Conservation (phyloP, 1,284 basidiomycete genomes). For the Ceratobasidium sp. region DNA sequence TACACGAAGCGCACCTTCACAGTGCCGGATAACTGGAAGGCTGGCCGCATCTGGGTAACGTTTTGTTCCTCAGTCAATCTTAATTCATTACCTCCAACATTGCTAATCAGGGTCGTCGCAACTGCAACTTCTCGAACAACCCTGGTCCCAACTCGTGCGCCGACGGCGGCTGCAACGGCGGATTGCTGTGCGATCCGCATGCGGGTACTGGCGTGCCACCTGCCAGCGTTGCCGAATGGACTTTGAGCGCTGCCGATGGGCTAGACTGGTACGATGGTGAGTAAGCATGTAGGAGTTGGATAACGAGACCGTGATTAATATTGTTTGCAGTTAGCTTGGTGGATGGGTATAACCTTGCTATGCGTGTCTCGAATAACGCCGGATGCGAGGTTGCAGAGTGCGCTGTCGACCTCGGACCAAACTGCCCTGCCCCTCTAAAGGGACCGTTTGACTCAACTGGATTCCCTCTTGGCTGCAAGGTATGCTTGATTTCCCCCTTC, state of each 20-base stretch:
- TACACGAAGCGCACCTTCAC: conserved; percentile 55
- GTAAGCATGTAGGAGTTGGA: not conserved
- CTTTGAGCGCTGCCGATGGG: conserved; percentile 44
- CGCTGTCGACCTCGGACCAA: conserved; percentile 47
- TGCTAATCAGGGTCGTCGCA: conserved; percentile 55
- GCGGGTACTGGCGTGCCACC: conserved; percentile 52
- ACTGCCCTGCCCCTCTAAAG: conserved; percentile 48
- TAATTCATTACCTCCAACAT: too few species aligned
- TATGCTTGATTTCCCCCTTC: not conserved
- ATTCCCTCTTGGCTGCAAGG: conserved; percentile 51
- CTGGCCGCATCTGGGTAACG: conserved; percentile 58
- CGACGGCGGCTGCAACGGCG: conserved; percentile 49
- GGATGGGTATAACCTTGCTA: conserved; percentile 54
- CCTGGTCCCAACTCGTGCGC: conserved; percentile 50
- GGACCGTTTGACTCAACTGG: conserved; percentile 48
- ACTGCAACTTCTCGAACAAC: conserved; percentile 59
- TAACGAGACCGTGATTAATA: not conserved
- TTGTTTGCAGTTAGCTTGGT: conserved; percentile 50
- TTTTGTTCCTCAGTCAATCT: too few species aligned
- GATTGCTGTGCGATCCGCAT: conserved; percentile 48
- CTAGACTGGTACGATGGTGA: conserved; percentile 51
- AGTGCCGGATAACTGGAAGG: conserved; percentile 59
- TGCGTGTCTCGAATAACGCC: conserved; percentile 50
- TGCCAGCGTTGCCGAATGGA: conserved; percentile 52
- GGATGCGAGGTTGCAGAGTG: conserved; percentile 49